Evolutionary conservation across 2,329 filamentous ascomycete genomes (phyloP).

Genomic region (Exophiala calicioides): DNA sequence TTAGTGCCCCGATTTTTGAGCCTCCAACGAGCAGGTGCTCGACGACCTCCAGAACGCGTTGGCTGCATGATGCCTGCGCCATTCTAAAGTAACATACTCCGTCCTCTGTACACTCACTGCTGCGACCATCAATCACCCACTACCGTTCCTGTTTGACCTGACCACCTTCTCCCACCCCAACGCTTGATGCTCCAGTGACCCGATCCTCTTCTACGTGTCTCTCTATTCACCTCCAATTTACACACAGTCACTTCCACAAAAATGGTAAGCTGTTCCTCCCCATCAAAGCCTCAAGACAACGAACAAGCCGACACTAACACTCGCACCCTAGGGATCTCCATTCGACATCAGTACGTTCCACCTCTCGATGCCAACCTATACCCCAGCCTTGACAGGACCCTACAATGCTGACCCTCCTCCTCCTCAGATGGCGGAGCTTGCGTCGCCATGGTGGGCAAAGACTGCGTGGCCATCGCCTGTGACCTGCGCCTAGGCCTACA

Average conservation of each 20-base stretch:
- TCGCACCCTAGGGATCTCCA: conserved; percentile 68
- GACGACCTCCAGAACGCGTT: conserved; percentile 18
- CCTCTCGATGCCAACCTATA: conserved; percentile 15
- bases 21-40: too few relatives aligned
- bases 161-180: neutral
- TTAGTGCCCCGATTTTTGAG: conserved; percentile 3
- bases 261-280: conserved; percentile 38
- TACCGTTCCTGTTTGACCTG: neutral
- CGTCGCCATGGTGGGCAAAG: conserved; percentile 98
- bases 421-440: conserved; percentile 78
- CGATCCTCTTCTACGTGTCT: conserved; percentile 10
- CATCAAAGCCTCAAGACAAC: conserved; percentile 28
- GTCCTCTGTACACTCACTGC: conserved; percentile 1
- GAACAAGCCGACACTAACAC: conserved; percentile 32
- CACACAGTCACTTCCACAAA: conserved; percentile 24
- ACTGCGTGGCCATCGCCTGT: conserved; percentile 99
- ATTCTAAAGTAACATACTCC: too few relatives aligned
- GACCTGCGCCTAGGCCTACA: conserved; percentile 97
- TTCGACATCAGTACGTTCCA: conserved; percentile 84
- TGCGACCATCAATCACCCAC: conserved; percentile 2
- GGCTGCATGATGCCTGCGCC: conserved; percentile 22
- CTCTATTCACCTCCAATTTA: conserved; percentile 18
- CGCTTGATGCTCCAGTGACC: conserved; percentile 1
- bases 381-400: neutral
- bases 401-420: conserved; percentile 23